These are phyloP conservation scores for Apiotrichum brassicae DNA, from an alignment of 1,284 basidiomycete genomes.

Conservation along the genomic window DNA sequence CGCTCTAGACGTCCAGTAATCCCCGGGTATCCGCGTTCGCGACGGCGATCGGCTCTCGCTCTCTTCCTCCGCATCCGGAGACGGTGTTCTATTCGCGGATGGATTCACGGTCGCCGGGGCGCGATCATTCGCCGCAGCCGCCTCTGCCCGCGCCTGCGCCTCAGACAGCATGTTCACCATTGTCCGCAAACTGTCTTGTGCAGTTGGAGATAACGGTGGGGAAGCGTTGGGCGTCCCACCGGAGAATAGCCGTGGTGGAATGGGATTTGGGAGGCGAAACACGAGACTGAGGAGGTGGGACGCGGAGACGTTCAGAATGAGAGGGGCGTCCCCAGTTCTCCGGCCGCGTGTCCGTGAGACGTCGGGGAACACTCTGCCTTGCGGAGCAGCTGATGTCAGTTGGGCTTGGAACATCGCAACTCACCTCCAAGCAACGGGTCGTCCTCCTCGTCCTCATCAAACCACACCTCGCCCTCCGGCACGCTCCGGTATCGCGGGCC, in stretches of 20 bases:
- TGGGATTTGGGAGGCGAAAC: constrained; percentile 27
- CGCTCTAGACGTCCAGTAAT: constrained; percentile 21
- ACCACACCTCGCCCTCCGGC: constrained; percentile 21
- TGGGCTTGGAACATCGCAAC: not conserved
- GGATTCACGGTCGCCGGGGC: constrained; percentile 3
- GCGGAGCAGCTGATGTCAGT: not conserved
- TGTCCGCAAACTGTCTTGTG: not conserved
- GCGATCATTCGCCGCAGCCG: not conserved
- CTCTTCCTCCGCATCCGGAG: too few species aligned
- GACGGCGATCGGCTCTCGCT: not conserved
- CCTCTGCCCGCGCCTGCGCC: constrained; percentile 2
- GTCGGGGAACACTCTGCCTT: not conserved
- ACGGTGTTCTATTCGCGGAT: too few species aligned
- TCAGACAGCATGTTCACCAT: constrained; percentile 2
- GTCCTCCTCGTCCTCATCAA: constrained; percentile 27
- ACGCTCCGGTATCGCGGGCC: constrained; percentile 19
- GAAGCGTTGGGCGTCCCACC: constrained; percentile 33
- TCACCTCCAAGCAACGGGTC: not conserved
- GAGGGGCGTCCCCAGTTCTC: constrained; percentile 22
- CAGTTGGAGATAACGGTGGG: not conserved
- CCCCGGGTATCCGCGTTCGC: constrained; percentile 14
- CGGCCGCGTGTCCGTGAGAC: constrained; percentile 5
- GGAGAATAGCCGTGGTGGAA: constrained; percentile 20
- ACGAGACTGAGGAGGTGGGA: constrained; percentile 27
- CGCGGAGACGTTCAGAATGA: constrained; percentile 32